A percentile compares a stretch with the other conserved stretches of the same genome.
Evolutionary conservation across 2,329 filamentous ascomycete genomes (phyloP).

Genomic region (Nemania diffusa): DNA sequence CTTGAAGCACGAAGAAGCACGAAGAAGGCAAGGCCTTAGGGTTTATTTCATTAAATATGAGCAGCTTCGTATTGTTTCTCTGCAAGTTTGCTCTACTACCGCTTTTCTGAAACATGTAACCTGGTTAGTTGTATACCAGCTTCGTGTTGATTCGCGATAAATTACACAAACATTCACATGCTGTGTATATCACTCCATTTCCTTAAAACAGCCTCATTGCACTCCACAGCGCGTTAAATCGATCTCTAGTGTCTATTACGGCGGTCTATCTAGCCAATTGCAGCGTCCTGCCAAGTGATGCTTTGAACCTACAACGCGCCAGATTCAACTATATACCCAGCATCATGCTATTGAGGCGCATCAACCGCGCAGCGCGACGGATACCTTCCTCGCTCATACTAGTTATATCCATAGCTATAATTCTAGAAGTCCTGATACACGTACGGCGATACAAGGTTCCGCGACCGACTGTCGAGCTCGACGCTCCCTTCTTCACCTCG

Average conservation of each 20-base stretch:
- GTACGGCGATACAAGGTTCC: conserved; percentile 50
- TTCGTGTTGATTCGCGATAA: not conserved
- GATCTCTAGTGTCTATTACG: not conserved
- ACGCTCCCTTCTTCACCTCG: conserved; percentile 53
- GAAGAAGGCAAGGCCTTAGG: not conserved
- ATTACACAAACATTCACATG: not conserved
- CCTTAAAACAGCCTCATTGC: not conserved
- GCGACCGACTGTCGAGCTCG: conserved; percentile 51
- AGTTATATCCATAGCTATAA: conserved; percentile 46
- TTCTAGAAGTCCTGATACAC: conserved; percentile 52
- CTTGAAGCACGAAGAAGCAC: not conserved
- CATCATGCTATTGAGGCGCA: conserved; percentile 46
- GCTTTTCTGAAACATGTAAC: not conserved
- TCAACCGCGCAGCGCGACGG: conserved; percentile 49
- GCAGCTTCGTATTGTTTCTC: not conserved
- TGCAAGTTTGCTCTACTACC: not conserved
- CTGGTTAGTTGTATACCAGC: not conserved
- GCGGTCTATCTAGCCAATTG: not conserved
- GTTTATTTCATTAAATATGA: not conserved
- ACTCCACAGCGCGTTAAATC: not conserved
- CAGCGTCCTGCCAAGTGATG: conserved; percentile 35
- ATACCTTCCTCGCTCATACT: conserved; percentile 48
- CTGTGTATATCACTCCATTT: not conserved
- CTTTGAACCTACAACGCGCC: conserved; percentile 24
- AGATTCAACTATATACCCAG: conserved; percentile 19